Base-by-base conservation (phyloP, 257 asterid species). In the Solanum peruvianum region DNA sequence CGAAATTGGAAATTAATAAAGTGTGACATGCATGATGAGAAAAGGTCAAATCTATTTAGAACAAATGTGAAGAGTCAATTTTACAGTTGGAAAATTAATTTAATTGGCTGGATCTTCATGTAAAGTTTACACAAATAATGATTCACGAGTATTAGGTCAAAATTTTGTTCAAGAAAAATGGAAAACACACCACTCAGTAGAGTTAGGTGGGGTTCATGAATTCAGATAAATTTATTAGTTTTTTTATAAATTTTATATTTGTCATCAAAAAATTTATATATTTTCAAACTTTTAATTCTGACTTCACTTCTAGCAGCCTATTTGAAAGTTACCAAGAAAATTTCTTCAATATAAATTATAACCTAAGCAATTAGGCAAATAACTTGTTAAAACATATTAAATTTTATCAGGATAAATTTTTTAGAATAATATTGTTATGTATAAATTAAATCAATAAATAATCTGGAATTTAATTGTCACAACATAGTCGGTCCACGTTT, bases 201-300 rank as follows among this genome's bases (percentile, higher is more conserved):
- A 52, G 23, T 10, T 52, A 52, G n/a, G 4, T 1, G 62, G 4
- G 11, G 2, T 56, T 18, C 10, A 3, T 52, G 4, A 0, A 0
- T 52, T 52, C 11, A 4, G 0, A 56, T 0, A 1, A 56, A 18
- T 1, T 0, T 0, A 52, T 0, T 52, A 0, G 20, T 0, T 8
- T 56, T 56, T 56, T 56, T 0, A 0, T 56, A 18, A 4, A 56
- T 3, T 52, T 0, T 52, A 0, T 52, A 52, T 52, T 52, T 52
- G 1, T 52, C 5, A 52, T 1, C 0, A 16, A 0, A 49, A 49
- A 15, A 2, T 5, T 49, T 37, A 6, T 16, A 6, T 16, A 0
- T 16, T 16, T 1, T 27, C 27, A 27, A 27, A 35, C 7, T 35
- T 35, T 35, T 35, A 35, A 37, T 37, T 6, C 6, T 37, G 7